phyloP scores from a whole-genome alignment of 768 basidiomycete species.

The Cystofilobasidium macerans region DNA sequence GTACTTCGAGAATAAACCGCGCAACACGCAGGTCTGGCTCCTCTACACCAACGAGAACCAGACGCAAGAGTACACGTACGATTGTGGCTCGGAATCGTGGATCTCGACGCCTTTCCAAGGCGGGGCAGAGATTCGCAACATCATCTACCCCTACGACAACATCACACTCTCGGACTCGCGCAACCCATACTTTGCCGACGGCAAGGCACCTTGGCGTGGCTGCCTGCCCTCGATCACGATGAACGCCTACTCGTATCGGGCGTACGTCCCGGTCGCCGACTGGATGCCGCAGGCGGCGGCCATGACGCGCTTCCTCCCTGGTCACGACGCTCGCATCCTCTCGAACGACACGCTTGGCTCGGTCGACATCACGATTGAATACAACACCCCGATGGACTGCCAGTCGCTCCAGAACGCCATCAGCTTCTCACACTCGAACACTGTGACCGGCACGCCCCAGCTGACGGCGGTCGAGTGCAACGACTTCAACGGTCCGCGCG shows the following conservation, averaged over 20 bases:
- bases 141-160: constrained; percentile 74
- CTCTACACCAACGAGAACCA: constrained; percentile 74
- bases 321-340: constrained; percentile 69
- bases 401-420: constrained; percentile 49
- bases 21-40: constrained; percentile 63
- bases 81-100: constrained; percentile 53
- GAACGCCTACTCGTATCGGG: constrained; percentile 69
- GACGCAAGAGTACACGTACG: constrained; percentile 53
- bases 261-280: constrained; percentile 54
- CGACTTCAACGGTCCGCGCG: constrained; percentile 42
- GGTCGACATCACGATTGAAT: constrained; percentile 63
- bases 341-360: constrained; percentile 50
- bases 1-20: constrained; percentile 41
- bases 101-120: constrained; percentile 66
- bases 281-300: constrained; percentile 65
- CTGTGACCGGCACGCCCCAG: constrained; percentile 44
- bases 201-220: constrained; percentile 56
- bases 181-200: constrained; percentile 52
- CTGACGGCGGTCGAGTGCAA: constrained; percentile 47
- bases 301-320: constrained; percentile 68
- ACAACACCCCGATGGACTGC: constrained; percentile 67
- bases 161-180: constrained; percentile 58
- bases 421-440: constrained; percentile 52
- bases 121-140: constrained; percentile 55
- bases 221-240: constrained; percentile 59